A percentile compares a stretch with the other conserved stretches of the same genome.
Conservation (phyloP, 1,284 basidiomycete genomes). For the Ustilago sp. region DNA sequence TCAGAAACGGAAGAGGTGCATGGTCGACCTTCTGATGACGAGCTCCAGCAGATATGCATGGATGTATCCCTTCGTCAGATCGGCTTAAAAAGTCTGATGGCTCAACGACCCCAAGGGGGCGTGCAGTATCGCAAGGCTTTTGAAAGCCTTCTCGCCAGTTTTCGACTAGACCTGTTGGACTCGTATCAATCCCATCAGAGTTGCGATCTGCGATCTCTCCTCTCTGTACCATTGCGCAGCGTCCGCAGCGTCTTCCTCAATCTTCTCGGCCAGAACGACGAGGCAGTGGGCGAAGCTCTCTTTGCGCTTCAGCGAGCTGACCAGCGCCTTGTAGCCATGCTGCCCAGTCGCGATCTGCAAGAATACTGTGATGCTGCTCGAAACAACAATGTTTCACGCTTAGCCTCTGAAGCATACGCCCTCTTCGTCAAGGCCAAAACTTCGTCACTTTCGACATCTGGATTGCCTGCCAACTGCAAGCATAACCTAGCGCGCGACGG, state of each 20-base stretch:
- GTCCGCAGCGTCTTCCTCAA: constrained; percentile 24
- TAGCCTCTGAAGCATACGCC: constrained; percentile 21
- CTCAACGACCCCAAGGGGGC: constrained; percentile 26
- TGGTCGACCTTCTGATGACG: constrained; percentile 3
- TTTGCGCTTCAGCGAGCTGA: constrained; percentile 33
- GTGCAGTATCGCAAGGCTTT: constrained; percentile 38
- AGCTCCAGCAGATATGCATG: constrained; percentile 34
- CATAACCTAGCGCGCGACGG: constrained; percentile 33
- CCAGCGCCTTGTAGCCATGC: constrained; percentile 35
- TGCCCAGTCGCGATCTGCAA: constrained; percentile 24
- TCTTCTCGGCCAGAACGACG: constrained; percentile 26
- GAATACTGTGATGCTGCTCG: constrained; percentile 29
- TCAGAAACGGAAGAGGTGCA: constrained; percentile 3
- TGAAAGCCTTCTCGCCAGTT: constrained; percentile 33
- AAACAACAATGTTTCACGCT: not conserved
- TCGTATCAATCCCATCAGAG: not conserved
- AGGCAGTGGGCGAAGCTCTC: constrained; percentile 7
- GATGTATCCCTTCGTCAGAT: constrained; percentile 41
- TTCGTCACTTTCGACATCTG: not conserved
- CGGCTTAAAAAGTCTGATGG: constrained; percentile 34
- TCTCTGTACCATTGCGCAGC: constrained; percentile 26
- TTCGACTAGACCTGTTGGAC: constrained; percentile 40
- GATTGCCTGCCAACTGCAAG: constrained; percentile 1
- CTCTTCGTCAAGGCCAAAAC: constrained; percentile 41
- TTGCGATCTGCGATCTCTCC: constrained; percentile 1